Conservation (phyloP, 2,329 filamentous ascomycete species). For the Hypocrella siamensis region DNA sequence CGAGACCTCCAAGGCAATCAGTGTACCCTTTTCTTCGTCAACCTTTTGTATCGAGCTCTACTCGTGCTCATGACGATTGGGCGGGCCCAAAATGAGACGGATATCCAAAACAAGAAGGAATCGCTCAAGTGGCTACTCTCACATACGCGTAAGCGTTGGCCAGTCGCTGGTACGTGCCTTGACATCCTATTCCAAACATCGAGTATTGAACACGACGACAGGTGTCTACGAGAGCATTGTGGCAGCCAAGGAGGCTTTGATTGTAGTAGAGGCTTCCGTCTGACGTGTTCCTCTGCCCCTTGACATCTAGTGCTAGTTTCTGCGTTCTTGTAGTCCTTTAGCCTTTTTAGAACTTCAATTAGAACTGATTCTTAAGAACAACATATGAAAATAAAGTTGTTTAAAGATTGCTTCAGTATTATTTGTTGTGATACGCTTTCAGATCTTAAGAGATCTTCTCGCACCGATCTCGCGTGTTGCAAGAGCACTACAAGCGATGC, state of each 20-base stretch:
- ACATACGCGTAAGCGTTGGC: background rate
- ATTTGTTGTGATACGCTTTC: too few relatives aligned
- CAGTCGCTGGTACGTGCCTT: background rate
- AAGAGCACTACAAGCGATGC: too few relatives aligned
- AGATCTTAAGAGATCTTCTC: too few relatives aligned
- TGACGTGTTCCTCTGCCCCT: too few relatives aligned
- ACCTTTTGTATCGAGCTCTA: background rate
- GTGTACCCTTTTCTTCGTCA: background rate
- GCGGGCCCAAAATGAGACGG: background rate
- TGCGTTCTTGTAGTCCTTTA: too few relatives aligned
- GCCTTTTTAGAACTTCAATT: too few relatives aligned
- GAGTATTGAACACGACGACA: background rate
- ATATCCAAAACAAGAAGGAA: background rate
- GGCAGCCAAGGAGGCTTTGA: background rate
- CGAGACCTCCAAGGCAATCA: background rate
- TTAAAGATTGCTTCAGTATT: too few relatives aligned
- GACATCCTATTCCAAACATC: background rate
- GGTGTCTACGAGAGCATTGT: background rate
- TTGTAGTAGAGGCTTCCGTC: background rate
- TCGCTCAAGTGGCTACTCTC: background rate
- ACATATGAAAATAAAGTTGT: too few relatives aligned
- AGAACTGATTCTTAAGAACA: too few relatives aligned
- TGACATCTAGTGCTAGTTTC: too few relatives aligned
- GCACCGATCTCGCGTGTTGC: too few relatives aligned
- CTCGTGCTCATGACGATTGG: background rate